Evolutionary conservation across 306 rosid species (phyloP).

Genomic region (Spatholobus suberectus): DNA sequence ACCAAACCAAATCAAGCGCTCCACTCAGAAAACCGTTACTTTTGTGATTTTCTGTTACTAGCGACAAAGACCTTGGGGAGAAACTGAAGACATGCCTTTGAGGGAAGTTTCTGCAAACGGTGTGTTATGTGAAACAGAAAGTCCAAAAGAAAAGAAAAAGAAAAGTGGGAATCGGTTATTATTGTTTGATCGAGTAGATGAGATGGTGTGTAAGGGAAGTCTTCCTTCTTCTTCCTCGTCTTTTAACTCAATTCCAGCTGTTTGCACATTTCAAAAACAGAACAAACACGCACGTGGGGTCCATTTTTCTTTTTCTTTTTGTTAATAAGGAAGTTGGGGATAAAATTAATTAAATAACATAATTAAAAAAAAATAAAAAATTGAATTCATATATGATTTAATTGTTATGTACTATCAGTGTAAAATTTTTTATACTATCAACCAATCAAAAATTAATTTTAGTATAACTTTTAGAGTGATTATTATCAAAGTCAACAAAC

Average conservation of each 20-base stretch:
- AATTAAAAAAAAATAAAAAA: too few species aligned
- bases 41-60: conserved; percentile 24
- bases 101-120: conserved; percentile 41
- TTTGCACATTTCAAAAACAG: conserved; percentile 43
- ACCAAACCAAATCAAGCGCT: conserved; percentile 43
- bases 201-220: conserved; percentile 38
- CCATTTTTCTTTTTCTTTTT: conserved; percentile 29
- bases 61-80: conserved; percentile 35
- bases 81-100: conserved; percentile 37
- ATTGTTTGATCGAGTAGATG: conserved; percentile 17
- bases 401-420: too few species aligned
- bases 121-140: conserved; percentile 38
- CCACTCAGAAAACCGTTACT: conserved; percentile 31
- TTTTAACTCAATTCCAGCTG: conserved; percentile 44
- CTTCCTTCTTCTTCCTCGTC: background rate
- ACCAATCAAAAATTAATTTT: too few species aligned
- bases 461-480: too few species aligned
- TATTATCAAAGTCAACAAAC: too few species aligned
- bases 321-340: background rate
- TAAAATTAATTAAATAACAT: background rate
- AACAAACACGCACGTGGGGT: conserved; percentile 39
- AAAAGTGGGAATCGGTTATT: background rate
- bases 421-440: too few species aligned
- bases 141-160: background rate
- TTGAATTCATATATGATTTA: too few species aligned